Conservation (phyloP, 2,329 filamentous ascomycete species). For the Paecilomyces dactylethromorphus region DNA sequence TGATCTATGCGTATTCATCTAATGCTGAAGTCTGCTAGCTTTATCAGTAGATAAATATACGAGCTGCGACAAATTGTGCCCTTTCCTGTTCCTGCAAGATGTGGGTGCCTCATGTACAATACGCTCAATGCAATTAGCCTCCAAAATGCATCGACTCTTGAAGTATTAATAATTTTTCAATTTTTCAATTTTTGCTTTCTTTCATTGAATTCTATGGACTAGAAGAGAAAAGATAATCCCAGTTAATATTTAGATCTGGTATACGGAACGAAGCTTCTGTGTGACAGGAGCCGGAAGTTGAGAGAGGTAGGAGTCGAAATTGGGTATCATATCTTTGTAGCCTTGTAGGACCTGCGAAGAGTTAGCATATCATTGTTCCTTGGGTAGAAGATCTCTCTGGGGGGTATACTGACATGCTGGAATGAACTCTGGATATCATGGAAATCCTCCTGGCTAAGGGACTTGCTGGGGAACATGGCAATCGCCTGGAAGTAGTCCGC, state of each 20-base stretch:
- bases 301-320: conserved; percentile 40
- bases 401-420: conserved; percentile 56
- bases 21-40: neutral
- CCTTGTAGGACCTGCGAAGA: conserved; percentile 35
- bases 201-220: neutral
- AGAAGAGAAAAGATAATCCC: conserved; percentile 1
- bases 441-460: conserved; percentile 54
- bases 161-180: neutral
- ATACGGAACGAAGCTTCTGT: conserved; percentile 36
- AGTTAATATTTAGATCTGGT: conserved; percentile 30
- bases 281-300: conserved; percentile 33
- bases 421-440: conserved; percentile 63
- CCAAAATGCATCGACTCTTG: neutral
- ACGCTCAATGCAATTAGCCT: neutral
- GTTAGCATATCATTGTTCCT: conserved; percentile 2
- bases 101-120: neutral
- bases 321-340: conserved; percentile 42
- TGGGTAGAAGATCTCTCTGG: neutral
- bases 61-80: neutral
- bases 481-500: conserved; percentile 78
- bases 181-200: neutral
- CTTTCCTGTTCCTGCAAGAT: neutral
- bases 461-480: conserved; percentile 60
- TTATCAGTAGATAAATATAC: neutral
- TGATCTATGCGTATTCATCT: neutral